These are phyloP conservation scores for Gossypium schwendimanii DNA, from an alignment of 441 rosid species.

Conservation along the genomic window DNA sequence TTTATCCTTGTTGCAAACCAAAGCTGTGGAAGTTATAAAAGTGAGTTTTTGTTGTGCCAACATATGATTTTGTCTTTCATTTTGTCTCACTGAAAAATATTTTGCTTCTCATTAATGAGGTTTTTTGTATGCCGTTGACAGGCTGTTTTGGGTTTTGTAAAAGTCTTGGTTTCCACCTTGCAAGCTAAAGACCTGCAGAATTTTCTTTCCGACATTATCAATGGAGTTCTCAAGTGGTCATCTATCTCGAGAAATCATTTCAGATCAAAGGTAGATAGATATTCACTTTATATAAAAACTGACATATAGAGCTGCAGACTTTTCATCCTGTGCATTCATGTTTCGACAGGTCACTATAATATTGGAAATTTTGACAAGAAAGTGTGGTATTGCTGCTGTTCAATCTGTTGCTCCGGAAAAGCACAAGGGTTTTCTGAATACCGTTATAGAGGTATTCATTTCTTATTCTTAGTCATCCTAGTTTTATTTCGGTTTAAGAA, in stretches of 20 bases:
- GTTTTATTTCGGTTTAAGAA: neutral
- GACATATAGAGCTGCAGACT: neutral
- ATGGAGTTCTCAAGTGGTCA: slow-evolving; percentile 71
- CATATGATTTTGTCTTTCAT: neutral
- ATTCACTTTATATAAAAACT: neutral
- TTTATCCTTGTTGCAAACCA: slow-evolving; percentile 71
- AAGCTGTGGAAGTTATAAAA: slow-evolving; percentile 76
- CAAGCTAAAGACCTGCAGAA: slow-evolving; percentile 57
- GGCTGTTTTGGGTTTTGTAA: slow-evolving; percentile 86
- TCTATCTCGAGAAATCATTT: slow-evolving; percentile 84
- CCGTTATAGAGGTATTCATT: slow-evolving; percentile 55
- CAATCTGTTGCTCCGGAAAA: slow-evolving; percentile 58
- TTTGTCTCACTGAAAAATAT: neutral
- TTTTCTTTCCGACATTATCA: slow-evolving; percentile 45
- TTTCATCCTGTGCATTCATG: neutral
- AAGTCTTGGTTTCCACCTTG: slow-evolving; percentile 76
- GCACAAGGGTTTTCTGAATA: slow-evolving; percentile 58
- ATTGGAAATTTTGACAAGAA: slow-evolving; percentile 75
- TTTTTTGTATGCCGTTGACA: slow-evolving; percentile 26
- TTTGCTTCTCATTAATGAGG: neutral
- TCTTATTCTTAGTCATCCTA: neutral
- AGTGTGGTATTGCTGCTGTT: slow-evolving; percentile 74
- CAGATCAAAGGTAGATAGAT: slow-evolving; percentile 52
- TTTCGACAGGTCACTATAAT: slow-evolving; percentile 64
- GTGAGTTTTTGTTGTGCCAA: slow-evolving; percentile 26